These are phyloP conservation scores for Penicillium tannophilum DNA, from an alignment of 495 filamentous ascomycete genomes.

Conservation along the genomic window DNA sequence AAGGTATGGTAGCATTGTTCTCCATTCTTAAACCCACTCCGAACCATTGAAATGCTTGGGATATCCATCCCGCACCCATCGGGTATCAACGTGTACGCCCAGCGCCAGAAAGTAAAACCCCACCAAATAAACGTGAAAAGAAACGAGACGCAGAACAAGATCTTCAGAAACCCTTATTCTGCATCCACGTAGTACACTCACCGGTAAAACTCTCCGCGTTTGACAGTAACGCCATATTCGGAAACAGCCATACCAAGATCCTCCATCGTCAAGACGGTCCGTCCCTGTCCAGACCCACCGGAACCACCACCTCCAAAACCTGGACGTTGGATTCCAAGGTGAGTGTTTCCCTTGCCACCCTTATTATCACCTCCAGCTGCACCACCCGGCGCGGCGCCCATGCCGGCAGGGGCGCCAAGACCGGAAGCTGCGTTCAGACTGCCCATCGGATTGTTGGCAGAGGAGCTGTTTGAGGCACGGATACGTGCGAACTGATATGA, in stretches of 20 bases:
- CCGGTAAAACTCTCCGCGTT: slow-evolving; percentile 95
- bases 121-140: slow-evolving; percentile 11
- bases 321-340: slow-evolving; percentile 84
- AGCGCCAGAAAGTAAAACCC: slow-evolving; percentile 20
- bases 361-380: slow-evolving; percentile 54
- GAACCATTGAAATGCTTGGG: slow-evolving; percentile 14
- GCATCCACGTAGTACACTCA: slow-evolving; percentile 39
- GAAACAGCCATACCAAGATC: slow-evolving; percentile 96
- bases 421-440: slow-evolving; percentile 79
- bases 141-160: not conserved
- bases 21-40: slow-evolving; percentile 26
- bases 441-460: slow-evolving; percentile 83
- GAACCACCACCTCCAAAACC: slow-evolving; percentile 93
- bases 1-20: slow-evolving; percentile 10
- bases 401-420: slow-evolving; percentile 60
- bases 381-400: slow-evolving; percentile 57
- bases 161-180: not conserved
- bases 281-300: slow-evolving; percentile 79
- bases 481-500: slow-evolving; percentile 97
- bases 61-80: slow-evolving; percentile 21
- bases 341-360: slow-evolving; percentile 63
- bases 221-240: slow-evolving; percentile 96
- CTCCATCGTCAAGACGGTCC: slow-evolving; percentile 98
- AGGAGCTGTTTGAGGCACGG: slow-evolving; percentile 83
- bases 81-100: slow-evolving; percentile 25